Evolutionary conservation across 257 asterid genomes (phyloP).

Genomic region (Solanum piurae): DNA sequence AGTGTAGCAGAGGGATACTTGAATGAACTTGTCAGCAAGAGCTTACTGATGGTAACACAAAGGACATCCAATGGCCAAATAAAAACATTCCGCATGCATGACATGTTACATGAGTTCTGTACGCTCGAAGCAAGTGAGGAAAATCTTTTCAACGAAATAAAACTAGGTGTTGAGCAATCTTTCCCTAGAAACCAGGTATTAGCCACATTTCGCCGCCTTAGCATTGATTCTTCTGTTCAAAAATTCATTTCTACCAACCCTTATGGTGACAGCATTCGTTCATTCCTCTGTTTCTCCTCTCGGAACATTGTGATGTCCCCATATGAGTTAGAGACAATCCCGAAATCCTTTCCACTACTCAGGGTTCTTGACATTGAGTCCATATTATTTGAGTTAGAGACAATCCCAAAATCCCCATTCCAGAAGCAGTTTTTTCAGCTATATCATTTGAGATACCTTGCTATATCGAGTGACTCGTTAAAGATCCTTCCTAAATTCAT

Average conservation of each 20-base stretch:
- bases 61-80: conserved; percentile 10
- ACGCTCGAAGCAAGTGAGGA: conserved; percentile 7
- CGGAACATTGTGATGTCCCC: neutral
- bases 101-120: conserved; percentile 27
- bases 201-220: conserved; percentile 23
- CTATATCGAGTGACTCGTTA: neutral
- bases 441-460: conserved; percentile 12
- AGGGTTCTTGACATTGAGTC: conserved; percentile 12
- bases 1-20: conserved; percentile 21
- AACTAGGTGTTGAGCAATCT: neutral
- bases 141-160: conserved; percentile 29
- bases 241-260: conserved; percentile 5
- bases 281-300: conserved; percentile 22
- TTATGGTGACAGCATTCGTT: conserved; percentile 13
- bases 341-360: conserved; percentile 12
- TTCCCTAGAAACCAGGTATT: neutral
- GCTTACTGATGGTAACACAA: conserved; percentile 21
- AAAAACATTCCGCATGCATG: conserved; percentile 27
- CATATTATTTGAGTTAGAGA: conserved; percentile 1
- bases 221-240: conserved; percentile 14
- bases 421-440: conserved; percentile 3
- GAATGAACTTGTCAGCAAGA: conserved; percentile 29
- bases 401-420: neutral
- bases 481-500: neutral
- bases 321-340: conserved; percentile 4